Base-by-base conservation (phyloP, 2,329 filamentous ascomycete genomes). In the Neofusicoccum parvum region DNA sequence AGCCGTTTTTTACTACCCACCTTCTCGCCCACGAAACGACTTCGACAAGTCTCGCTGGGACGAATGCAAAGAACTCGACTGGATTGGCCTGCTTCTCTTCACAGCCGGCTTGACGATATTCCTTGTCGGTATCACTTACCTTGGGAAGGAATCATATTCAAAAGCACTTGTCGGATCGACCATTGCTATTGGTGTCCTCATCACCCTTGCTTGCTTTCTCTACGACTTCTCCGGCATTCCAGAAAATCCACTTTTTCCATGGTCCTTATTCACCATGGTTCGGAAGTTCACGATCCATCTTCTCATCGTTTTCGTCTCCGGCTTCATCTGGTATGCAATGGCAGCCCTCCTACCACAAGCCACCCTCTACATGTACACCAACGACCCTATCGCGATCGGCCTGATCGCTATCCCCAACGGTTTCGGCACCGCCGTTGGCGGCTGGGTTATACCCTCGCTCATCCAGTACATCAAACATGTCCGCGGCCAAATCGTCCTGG, bases 71-170 rank as follows among this genome's bases (percentile, higher is more conserved):
- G 70, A 70, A 9, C 74, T 86, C 15, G 85, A 83, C 68, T 83
- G 80, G 69, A 54, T 80, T 39, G 82, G 82, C 2, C 78, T 81
- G 43, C 76, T 81, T 68, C 73, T 84, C 37, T 83, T 79, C 74
- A 80, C 78, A 6, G 76, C 75, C 4, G 80, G 81, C 2, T 76
- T 82, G 1, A 79, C 79, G 3, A 72, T 83, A 0, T 78, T 83
- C 64, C 72, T 83, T 9, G 79, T 83, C 67, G 81, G 81, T 5
- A 73, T 84, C 64, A 80, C 80, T 32, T 82, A 79, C 72, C 80
- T 80, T n/a, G 80, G 80, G 1, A 68, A 64, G 6, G 68, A 68
- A 10, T 72, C 70, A 43, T 72, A 65, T 68, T 76, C 75, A 65
- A 68, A 65, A 68, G 70, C 65, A 65, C 71, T 66, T 58, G 71